These are phyloP conservation scores for Epichloe sp. DNA, from an alignment of 2,329 filamentous ascomycete genomes.

Conservation along the genomic window DNA sequence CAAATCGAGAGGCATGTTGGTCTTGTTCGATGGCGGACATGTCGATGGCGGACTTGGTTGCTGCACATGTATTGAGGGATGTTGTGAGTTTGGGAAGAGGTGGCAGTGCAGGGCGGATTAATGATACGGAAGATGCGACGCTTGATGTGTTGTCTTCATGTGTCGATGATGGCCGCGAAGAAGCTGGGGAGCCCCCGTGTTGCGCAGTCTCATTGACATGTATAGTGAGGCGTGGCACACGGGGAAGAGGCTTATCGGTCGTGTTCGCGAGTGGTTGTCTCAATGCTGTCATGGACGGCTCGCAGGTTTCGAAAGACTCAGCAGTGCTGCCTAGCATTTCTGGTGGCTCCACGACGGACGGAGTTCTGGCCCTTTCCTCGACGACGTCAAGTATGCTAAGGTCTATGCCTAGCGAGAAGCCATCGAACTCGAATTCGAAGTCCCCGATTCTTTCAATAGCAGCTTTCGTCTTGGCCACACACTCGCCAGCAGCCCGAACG, in stretches of 20 bases:
- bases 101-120: conserved; percentile 36
- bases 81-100: conserved; percentile 46
- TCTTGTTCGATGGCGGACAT: conserved; percentile 35
- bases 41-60: conserved; percentile 29
- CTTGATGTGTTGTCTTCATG: conserved; percentile 29
- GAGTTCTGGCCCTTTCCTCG: conserved; percentile 19
- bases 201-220: conserved; percentile 18
- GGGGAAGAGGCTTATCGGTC: conserved; percentile 55
- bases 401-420: conserved; percentile 40
- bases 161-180: conserved; percentile 30
- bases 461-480: conserved; percentile 72
- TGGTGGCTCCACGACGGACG: conserved; percentile 21
- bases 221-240: conserved; percentile 44
- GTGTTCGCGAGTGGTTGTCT: conserved; percentile 27
- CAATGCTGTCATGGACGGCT: conserved; percentile 19
- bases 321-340: conserved; percentile 26
- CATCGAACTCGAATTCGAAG: conserved; percentile 71
- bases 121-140: conserved; percentile 32
- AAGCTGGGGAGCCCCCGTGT: conserved; percentile 19
- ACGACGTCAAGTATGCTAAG: conserved; percentile 35
- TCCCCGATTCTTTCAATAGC: conserved; percentile 83
- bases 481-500: conserved; percentile 82
- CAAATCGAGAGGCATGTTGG: conserved; percentile 43
- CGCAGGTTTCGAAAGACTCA: conserved; percentile 25
- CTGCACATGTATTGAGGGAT: conserved; percentile 31